phyloP scores from a whole-genome alignment of 768 basidiomycete genomes.

The Erythrobasidium yunnanense region DNA sequence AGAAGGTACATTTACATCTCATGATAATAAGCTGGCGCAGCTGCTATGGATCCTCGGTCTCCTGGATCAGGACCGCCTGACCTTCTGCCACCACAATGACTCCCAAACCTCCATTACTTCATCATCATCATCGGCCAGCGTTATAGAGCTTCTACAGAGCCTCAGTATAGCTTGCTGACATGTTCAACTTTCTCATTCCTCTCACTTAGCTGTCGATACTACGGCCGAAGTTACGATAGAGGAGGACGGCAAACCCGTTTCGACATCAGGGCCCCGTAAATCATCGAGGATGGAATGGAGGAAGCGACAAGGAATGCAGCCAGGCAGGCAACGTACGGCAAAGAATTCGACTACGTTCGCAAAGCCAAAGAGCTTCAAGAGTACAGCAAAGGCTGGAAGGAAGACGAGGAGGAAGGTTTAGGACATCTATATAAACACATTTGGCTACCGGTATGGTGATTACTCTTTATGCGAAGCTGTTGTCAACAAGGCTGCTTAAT shows the following conservation, averaged over 20 bases:
- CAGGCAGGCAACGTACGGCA: conserved; percentile 11
- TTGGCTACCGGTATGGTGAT: too few species aligned
- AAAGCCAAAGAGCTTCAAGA: conserved; percentile 13
- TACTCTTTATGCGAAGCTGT: too few species aligned
- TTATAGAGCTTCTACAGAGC: conserved; percentile 4
- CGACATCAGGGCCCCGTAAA: neutral
- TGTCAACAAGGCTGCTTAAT: too few species aligned
- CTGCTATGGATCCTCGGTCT: conserved; percentile 20
- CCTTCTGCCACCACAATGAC: too few species aligned
- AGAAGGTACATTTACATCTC: neutral
- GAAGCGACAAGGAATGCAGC: neutral
- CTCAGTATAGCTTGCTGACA: conserved; percentile 20
- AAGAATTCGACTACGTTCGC: conserved; percentile 18
- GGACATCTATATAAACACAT: too few species aligned
- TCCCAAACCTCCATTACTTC: neutral
- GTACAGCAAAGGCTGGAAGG: neutral
- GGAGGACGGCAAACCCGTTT: conserved; percentile 1
- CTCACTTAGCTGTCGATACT: neutral
- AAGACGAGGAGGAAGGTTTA: neutral
- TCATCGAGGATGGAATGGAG: conserved; percentile 8
- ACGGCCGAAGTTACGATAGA: neutral
- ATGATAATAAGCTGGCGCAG: neutral
- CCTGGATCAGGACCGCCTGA: conserved; percentile 12
- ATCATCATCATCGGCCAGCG: neutral
- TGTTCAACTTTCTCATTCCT: neutral